Base-by-base conservation (phyloP, 768 basidiomycete genomes). In the Suillus paluster region DNA sequence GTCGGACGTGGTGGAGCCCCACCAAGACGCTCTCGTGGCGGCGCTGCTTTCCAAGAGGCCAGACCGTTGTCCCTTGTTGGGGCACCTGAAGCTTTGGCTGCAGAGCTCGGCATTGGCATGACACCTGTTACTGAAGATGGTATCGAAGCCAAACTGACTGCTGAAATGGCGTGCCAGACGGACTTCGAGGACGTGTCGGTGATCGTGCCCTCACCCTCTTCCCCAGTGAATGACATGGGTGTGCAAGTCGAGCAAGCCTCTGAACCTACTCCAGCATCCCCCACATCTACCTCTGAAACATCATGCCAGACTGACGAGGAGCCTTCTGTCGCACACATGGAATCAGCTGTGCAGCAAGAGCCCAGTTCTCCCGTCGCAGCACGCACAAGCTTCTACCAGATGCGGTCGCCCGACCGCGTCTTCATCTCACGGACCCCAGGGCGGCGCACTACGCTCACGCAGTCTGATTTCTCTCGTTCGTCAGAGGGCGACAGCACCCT, bases 41-140 rank as follows among this genome's bases (percentile, higher is more conserved):
- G 90, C 60, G 84, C 84, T 34, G 84, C 89, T 7, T 90, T 83
- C 77, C 86, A 87, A 66, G 86, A 91, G 64, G 83, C 84, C 14
- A 81, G 91, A 33, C 90, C 91, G 17, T 78, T 86, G 25, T 91
- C 89, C 1, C 76, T 93, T 34, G 84, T 92, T 10, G 89, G 86
- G 44, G 84, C 86, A 19, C 90, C 91, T 0, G 90, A 89, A 67
- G 85, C 89, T 9, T 78, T 94, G 25, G 86, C 90, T 27, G 81
- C 85, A 44, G 91, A 90, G 68, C 76, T 93, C 53, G 78, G 83
- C 48, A 73, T 82, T 60, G 80, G 80, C 41, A 78, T 79, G 63
- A 80, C 82, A 6, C 80, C 81, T 1, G 67, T 75, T 42, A 62
- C 81, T 25, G 80, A 79, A 52, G 76, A 73, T 17, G 76, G 34